Evolutionary conservation across 768 basidiomycete species (phyloP), one percentile per base, ranked within the genome.

Genomic region (Boletus pseudo-olivaceus): DNA sequence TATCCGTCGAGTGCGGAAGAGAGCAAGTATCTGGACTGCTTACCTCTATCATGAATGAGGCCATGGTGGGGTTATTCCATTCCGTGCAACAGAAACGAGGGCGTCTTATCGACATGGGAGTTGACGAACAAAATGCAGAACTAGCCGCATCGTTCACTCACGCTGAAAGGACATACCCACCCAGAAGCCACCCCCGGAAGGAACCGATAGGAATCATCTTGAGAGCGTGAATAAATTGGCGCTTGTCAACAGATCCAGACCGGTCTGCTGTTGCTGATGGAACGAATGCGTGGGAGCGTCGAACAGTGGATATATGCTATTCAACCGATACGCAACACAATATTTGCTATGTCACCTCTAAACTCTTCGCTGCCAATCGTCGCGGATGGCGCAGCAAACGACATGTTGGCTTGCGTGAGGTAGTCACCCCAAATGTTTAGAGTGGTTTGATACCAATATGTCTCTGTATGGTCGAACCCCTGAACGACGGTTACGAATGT

Each of bases 391-490:
- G 76, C 76, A 1, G 75, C 75, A 49, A 77, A 78, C 4, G 74
- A 76, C 73, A 78, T 76, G 52, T 77, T 76, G 32, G 68, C 73
- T 26, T 59, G 57, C 33, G 60, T 63, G 61, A 75, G 70, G 32
- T 72, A 71, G 41, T 70, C 71, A 12, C 74, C 74, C 74, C 75
- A 75, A 14, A 76, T 73, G 53, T 72, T 67, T 52, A 77, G 47
- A 43, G 63, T 62, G n/a, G 73, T 73, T 44, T 57, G 63, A 62
- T 75, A 77, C 62, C 65, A 73, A 23, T 59, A 62, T 15, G 55
- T 62, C 45, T 66, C 48, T 14, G 51, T 26, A 30, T 55, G 49
- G 20, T 64, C 62, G 32, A 33, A 51, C n/a, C 58, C 59, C 42
- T 42, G 39, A 23, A 53, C 38, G 47, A 75, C 56, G 9, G 64